Base-by-base conservation (phyloP, 176 grass and related monocot species). In the Chrysopogon serrulatus region DNA sequence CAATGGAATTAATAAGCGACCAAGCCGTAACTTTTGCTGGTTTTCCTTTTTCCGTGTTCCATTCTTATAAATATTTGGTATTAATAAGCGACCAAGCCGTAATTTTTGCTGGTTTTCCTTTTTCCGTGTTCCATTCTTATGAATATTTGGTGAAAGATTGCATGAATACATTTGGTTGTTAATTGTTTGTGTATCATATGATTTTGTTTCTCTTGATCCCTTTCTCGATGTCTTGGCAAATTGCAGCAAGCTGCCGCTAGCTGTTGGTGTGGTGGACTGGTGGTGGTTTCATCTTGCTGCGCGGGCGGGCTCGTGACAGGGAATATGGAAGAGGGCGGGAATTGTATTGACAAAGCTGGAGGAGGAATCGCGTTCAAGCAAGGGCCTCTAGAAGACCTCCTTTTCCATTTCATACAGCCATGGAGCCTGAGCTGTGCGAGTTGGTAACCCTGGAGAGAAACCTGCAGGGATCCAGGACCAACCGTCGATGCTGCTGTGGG, bases 121-220 rank as follows among this genome's bases (percentile, higher is more conserved):
- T 39, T 9, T 31, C 60, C 53, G 54, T 57, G 67, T 70, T 71
- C 66, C 31, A 15, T 28, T 17, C 28, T 31, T 31, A 31, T 35
- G 2, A n/a, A 72, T 85, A 37, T 84, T 75, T 80, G 5, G 65
- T 12, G 41, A 82, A 53, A 85, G 70, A 88, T 76, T 48, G 59
- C 69, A 31, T 68, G 83, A 65, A 81, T 56, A 77, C 77, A 81
- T 90, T 82, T 54, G 53, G 59, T 17, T 77, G 43, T 82, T 82
- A 43, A 83, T 71, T 82, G 83, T 21, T 65, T 82, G 83, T 65
- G 78, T 51, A 90, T 82, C 88, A 19, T 77, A 72, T 72, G 83
- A 72, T 77, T 65, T 53, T 82, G 82, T 85, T 83, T 77, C 44
- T 79, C 59, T 68, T 2, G 30, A 32, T 64, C 67, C 47, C 6